These are phyloP conservation scores for Coemansia reversa DNA, from an alignment of 192 early-diverging fungal genomes.

Conservation along the genomic window DNA sequence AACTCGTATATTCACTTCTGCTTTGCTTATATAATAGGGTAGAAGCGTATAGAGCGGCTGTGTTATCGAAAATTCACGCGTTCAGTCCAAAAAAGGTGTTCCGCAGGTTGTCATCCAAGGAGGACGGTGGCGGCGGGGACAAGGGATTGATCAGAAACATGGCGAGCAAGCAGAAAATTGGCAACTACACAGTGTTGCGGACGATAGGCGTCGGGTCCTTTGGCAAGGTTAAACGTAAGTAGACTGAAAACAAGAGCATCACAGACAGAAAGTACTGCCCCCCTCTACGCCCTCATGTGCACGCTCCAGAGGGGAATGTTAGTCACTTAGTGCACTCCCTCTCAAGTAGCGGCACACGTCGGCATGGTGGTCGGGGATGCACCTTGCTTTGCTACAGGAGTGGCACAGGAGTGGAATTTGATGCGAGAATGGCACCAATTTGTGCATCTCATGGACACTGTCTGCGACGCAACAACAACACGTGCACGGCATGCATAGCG, in stretches of 20 bases:
- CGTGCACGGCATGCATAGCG: no score
- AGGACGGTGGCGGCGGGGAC: slow-evolving; percentile 19
- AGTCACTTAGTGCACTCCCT: not conserved
- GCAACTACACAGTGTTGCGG: slow-evolving; percentile 91
- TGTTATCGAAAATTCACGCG: slow-evolving; percentile 40
- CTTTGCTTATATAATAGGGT: no score
- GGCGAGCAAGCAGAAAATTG: slow-evolving; percentile 61
- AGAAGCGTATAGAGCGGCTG: not conserved
- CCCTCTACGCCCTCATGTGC: slow-evolving; percentile 2
- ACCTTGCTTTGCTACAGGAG: no score
- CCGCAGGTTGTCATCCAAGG: slow-evolving; percentile 40
- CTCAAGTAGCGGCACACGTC: not conserved
- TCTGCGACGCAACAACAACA: no score
- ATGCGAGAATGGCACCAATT: no score
- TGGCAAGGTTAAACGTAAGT: slow-evolving; percentile 96
- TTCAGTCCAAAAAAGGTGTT: slow-evolving; percentile 48
- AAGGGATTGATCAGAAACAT: slow-evolving; percentile 25
- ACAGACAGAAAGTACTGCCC: not conserved
- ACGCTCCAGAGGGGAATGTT: not conserved
- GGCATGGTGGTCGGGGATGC: not conserved
- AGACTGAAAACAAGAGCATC: not conserved
- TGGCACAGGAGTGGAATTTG: no score
- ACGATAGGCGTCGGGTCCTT: slow-evolving; percentile 97
- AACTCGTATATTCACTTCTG: no score
- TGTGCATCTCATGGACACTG: no score